These are phyloP conservation scores for Sporothrix phasma DNA, from an alignment of 2,329 filamentous ascomycete species.

Conservation along the genomic window DNA sequence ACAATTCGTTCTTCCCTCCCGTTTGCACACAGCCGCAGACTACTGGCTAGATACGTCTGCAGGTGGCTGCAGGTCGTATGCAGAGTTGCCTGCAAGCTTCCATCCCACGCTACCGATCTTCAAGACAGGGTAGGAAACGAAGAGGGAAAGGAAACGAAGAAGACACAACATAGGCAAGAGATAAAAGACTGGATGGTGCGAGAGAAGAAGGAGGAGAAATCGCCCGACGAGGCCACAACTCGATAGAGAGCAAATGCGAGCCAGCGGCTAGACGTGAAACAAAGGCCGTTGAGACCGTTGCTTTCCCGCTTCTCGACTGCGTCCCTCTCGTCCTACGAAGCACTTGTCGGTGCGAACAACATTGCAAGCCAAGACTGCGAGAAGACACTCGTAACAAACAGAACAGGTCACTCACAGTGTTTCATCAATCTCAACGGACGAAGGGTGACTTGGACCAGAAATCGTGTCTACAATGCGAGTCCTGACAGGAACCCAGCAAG, in stretches of 20 bases:
- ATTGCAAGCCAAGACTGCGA: not conserved
- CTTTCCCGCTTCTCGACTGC: not conserved
- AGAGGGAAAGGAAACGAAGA: not conserved
- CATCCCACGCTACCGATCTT: not conserved
- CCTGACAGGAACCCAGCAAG: not conserved
- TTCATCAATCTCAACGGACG: too few relatives aligned
- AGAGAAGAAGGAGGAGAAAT: not conserved
- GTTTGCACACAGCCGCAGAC: constrained; percentile 17
- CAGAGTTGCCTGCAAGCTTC: constrained; percentile 4
- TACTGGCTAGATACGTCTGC: constrained; percentile 3
- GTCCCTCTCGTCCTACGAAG: constrained; percentile 12
- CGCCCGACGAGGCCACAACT: not conserved
- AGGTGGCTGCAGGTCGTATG: not conserved
- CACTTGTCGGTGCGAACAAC: not conserved
- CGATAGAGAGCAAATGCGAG: not conserved
- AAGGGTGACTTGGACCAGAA: not conserved
- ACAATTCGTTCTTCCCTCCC: constrained; percentile 15
- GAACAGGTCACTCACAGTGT: not conserved
- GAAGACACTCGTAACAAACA: too few relatives aligned
- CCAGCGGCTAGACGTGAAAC: constrained; percentile 18
- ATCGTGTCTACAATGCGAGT: not conserved
- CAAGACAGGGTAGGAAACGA: not conserved
- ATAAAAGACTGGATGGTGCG: not conserved
- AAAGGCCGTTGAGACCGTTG: constrained; percentile 10
- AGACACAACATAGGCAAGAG: not conserved